Evolutionary conservation across 2,329 filamentous ascomycete genomes (phyloP).

Genomic region (Neocatenulostroma microsporum): DNA sequence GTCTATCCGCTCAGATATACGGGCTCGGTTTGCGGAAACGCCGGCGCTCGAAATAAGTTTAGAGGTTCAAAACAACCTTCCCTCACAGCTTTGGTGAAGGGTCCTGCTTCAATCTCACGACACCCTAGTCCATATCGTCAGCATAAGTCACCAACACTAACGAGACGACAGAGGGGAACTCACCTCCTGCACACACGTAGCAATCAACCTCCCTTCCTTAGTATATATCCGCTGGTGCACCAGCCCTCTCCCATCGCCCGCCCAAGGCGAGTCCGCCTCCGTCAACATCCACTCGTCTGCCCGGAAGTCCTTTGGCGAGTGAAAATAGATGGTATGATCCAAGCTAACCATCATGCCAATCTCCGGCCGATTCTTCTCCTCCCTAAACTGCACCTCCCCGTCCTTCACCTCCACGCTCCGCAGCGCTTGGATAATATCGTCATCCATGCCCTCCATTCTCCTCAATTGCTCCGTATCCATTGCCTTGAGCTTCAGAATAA

Average conservation of each 20-base stretch:
- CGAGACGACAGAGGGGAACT: conserved; percentile 7
- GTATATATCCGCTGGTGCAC: conserved; percentile 69
- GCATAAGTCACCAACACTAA: conserved; percentile 7
- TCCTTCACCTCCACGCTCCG: conserved; percentile 32
- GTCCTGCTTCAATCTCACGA: conserved; percentile 44
- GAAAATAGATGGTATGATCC: conserved; percentile 59
- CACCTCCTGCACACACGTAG: conserved; percentile 73
- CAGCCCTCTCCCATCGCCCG: conserved; percentile 66
- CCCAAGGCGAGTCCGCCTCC: conserved; percentile 75
- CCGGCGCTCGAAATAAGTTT: too few relatives aligned
- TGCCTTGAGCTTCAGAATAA: conserved; percentile 37
- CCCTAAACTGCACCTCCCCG: conserved; percentile 41
- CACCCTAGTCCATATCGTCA: conserved; percentile 36
- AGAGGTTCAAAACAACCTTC: too few relatives aligned
- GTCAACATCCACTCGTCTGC: conserved; percentile 67
- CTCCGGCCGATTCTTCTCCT: conserved; percentile 46
- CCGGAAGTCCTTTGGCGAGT: conserved; percentile 42
- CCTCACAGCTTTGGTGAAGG: conserved; percentile 13
- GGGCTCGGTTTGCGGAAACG: too few relatives aligned
- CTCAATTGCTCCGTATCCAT: conserved; percentile 39
- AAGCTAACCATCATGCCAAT: conserved; percentile 81
- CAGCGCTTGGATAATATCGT: conserved; percentile 48
- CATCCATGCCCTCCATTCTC: conserved; percentile 36
- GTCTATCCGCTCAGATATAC: too few relatives aligned
- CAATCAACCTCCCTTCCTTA: conserved; percentile 62